Evolutionary conservation across 768 basidiomycete species (phyloP).

Genomic region (Mycena amicta): DNA sequence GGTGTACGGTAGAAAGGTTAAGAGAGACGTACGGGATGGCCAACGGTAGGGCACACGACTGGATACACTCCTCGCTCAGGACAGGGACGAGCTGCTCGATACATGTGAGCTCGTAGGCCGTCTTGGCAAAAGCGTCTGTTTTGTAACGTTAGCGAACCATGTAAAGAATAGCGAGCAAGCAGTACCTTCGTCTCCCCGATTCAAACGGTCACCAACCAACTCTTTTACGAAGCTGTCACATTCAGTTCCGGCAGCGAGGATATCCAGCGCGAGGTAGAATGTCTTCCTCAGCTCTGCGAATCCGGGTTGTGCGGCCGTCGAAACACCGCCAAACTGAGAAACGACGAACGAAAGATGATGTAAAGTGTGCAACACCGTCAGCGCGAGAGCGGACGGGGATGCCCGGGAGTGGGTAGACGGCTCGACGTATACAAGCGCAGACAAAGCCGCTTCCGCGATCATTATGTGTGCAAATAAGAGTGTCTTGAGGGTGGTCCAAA

Average conservation of each 20-base stretch:
- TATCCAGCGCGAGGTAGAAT: slow-evolving; percentile 78
- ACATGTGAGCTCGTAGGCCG: slow-evolving; percentile 69
- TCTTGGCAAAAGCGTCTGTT: slow-evolving; percentile 33
- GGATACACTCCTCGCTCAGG: slow-evolving; percentile 55
- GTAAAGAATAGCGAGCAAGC: neutral
- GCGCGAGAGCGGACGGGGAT: slow-evolving; percentile 54
- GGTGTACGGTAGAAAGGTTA: slow-evolving; percentile 4
- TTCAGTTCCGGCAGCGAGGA: slow-evolving; percentile 50
- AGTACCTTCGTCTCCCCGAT: neutral
- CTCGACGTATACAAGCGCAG: slow-evolving; percentile 53
- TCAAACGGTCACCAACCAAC: slow-evolving; percentile 7
- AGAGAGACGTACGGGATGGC: slow-evolving; percentile 61
- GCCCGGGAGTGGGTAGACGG: slow-evolving; percentile 36
- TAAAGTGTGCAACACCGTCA: slow-evolving; percentile 56
- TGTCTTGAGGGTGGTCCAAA: slow-evolving; percentile 75
- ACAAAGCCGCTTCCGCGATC: slow-evolving; percentile 65
- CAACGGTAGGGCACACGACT: slow-evolving; percentile 57
- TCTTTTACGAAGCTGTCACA: slow-evolving; percentile 36
- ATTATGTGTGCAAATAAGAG: slow-evolving; percentile 74
- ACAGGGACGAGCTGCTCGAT: slow-evolving; percentile 78
- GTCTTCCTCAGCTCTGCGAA: slow-evolving; percentile 74
- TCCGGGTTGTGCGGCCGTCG: slow-evolving; percentile 50
- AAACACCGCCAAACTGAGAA: slow-evolving; percentile 77
- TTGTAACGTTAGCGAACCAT: neutral
- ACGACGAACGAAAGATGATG: slow-evolving; percentile 76